phyloP scores from a whole-genome alignment of 805 yeast genomes.

The Tetrapisispora nanseiensis region DNA sequence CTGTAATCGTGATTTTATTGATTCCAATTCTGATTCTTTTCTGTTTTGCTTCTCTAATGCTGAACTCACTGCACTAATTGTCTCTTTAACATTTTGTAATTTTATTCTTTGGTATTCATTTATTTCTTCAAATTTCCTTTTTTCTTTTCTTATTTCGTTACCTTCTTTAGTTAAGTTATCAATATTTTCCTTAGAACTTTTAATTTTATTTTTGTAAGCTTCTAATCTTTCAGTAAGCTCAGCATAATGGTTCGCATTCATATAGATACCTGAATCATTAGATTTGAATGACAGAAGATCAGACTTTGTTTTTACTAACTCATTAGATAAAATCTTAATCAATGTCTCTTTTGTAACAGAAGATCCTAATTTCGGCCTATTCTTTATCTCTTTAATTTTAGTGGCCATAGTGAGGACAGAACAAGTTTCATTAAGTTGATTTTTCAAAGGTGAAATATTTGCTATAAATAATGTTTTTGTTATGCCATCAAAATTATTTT shows the following conservation, averaged over 20 bases:
- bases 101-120: conserved; percentile 22
- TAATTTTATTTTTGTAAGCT: conserved; percentile 38
- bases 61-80: conserved; percentile 17
- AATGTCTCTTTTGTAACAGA: conserved; percentile 43
- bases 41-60: conserved; percentile 20
- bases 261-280: conserved; percentile 48
- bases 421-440: conserved; percentile 65
- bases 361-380: conserved; percentile 55
- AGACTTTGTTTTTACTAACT: conserved; percentile 37
- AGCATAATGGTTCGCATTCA: conserved; percentile 52
- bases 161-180: conserved; percentile 33
- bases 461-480: conserved; percentile 83
- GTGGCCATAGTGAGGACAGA: conserved; percentile 83
- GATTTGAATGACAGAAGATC: conserved; percentile 52
- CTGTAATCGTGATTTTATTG: conserved; percentile 14
- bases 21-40: conserved; percentile 21
- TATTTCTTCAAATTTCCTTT: conserved; percentile 19
- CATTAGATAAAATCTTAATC: conserved; percentile 37
- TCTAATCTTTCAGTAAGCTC: conserved; percentile 40
- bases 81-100: conserved; percentile 16
- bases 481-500: conserved; percentile 77
- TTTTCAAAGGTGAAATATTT: conserved; percentile 72
- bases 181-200: conserved; percentile 35
- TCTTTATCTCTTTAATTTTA: conserved; percentile 71
- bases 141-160: conserved; percentile 22